Percentiles rank a stretch among this genome's conserved stretches.
phyloP scores from a whole-genome alignment of 208 protist species.

The Trypanosomatidae sp. region DNA sequence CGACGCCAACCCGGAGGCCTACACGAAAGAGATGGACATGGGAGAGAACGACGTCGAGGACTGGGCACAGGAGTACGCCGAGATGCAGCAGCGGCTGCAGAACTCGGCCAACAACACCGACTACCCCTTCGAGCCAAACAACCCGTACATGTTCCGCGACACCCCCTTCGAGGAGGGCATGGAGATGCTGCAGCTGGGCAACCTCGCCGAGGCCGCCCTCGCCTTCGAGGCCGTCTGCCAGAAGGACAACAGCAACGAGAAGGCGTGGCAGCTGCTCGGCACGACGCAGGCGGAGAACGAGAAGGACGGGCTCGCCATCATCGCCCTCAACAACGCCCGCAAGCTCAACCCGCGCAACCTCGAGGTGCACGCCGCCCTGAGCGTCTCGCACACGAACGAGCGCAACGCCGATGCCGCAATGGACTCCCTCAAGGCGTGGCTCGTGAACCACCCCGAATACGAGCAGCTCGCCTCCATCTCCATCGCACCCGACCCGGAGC shows the following conservation, averaged over 20 bases:
- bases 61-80: conserved; percentile 76
- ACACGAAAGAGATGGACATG: conserved; percentile 32
- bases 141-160: conserved; percentile 83
- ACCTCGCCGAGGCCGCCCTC: conserved; percentile 85
- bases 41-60: conserved; percentile 53
- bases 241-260: conserved; percentile 57
- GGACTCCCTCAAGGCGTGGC: conserved; percentile 74
- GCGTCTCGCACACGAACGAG: conserved; percentile 90
- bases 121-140: conserved; percentile 90
- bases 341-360: conserved; percentile 63
- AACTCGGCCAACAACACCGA: conserved; percentile 62
- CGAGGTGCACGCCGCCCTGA: conserved; percentile 74
- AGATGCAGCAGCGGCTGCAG: conserved; percentile 59
- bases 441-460: conserved; percentile 78
- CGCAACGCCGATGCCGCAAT: conserved; percentile 69
- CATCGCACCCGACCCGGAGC: conserved; percentile 40
- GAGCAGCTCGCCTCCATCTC: conserved; percentile 66
- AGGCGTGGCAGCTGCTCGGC: conserved; percentile 83
- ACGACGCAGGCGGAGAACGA: conserved; percentile 90
- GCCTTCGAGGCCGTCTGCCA: conserved; percentile 90
- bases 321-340: conserved; percentile 83
- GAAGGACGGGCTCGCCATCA: conserved; percentile 87
- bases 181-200: conserved; percentile 70
- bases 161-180: conserved; percentile 73
- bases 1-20: conserved; percentile 11